Percentiles rank a stretch among this genome's conserved stretches.
Conservation (phyloP, 352 stramenopile species). For the Phytophthora capsici region DNA sequence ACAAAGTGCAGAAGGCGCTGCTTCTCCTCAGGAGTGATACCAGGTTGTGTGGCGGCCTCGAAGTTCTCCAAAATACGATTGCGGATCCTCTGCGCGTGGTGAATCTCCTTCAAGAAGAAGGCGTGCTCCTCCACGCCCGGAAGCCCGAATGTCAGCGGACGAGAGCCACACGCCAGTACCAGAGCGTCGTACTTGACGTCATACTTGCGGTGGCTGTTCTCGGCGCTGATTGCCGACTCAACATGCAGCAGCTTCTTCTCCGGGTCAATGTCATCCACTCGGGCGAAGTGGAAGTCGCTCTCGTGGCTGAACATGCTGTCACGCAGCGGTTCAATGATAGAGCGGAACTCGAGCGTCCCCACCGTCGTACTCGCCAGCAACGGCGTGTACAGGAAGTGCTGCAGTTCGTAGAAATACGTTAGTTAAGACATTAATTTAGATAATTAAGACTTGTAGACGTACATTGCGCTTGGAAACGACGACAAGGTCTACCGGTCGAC, state of each 20-base stretch:
- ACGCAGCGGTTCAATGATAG: conserved; percentile 96
- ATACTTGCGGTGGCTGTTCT: conserved; percentile 53
- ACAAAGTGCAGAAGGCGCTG: conserved; percentile 95
- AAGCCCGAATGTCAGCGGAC: conserved; percentile 96
- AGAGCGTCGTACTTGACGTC: conserved; percentile 94
- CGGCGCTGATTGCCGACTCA: conserved; percentile 58
- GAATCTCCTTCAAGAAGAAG: conserved; percentile 98
- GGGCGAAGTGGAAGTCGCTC: conserved; percentile 77
- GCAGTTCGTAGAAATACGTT: conserved; percentile 3
- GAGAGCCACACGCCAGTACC: conserved; percentile 92
- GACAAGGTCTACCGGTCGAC: conserved; percentile 68
- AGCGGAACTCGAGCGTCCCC: conserved; percentile 96
- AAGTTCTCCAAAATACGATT: conserved; percentile 92
- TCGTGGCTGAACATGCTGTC: conserved; percentile 79
- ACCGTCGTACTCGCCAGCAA: conserved; percentile 95
- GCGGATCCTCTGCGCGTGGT: conserved; percentile 91
- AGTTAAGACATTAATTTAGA: background rate
- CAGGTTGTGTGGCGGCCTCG: conserved; percentile 93
- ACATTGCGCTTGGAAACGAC: conserved; percentile 87
- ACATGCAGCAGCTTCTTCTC: conserved; percentile 80
- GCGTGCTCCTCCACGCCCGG: conserved; percentile 91
- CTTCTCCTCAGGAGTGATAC: conserved; percentile 85
- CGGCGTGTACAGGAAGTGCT: conserved; percentile 99
- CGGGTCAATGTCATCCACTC: conserved; percentile 77
- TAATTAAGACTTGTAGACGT: conserved; percentile 17